Evolutionary conservation across 495 filamentous ascomycete species (phyloP).

Genomic region (Lepidopterella palustris): DNA sequence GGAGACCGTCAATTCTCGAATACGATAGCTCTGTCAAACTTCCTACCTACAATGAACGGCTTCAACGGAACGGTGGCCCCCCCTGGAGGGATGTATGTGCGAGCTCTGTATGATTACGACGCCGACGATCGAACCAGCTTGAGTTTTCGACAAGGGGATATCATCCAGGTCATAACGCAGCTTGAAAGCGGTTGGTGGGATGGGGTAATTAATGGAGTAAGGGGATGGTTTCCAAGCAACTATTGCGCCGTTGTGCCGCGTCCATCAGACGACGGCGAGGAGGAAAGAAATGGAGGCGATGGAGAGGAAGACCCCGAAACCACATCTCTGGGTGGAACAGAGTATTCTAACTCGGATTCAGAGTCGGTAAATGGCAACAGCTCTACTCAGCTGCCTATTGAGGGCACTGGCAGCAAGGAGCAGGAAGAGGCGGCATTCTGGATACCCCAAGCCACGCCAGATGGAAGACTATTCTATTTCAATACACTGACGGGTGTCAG

Average conservation of each 20-base stretch:
- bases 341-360: conserved; percentile 53
- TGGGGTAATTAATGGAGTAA: conserved; percentile 84
- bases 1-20: neutral
- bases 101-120: conserved; percentile 94
- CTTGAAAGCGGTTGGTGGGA: conserved; percentile 99
- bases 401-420: conserved; percentile 57
- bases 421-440: conserved; percentile 92
- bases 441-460: conserved; percentile 95
- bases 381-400: conserved; percentile 57
- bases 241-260: conserved; percentile 83
- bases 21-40: neutral
- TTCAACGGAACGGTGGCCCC: conserved; percentile 61
- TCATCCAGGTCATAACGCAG: conserved; percentile 96
- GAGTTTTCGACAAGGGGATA: conserved; percentile 90
- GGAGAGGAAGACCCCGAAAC: conserved; percentile 40
- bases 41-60: conserved; percentile 52
- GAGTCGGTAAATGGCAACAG: conserved; percentile 48
- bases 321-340: conserved; percentile 46
- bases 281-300: conserved; percentile 38
- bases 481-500: conserved; percentile 92
- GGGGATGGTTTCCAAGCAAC: conserved; percentile 99
- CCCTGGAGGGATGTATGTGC: conserved; percentile 78
- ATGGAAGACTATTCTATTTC: conserved; percentile 94
- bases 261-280: conserved; percentile 42
- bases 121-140: conserved; percentile 94